phyloP scores from a whole-genome alignment of 2,329 filamentous ascomycete species.

The Exophiala sp. region DNA sequence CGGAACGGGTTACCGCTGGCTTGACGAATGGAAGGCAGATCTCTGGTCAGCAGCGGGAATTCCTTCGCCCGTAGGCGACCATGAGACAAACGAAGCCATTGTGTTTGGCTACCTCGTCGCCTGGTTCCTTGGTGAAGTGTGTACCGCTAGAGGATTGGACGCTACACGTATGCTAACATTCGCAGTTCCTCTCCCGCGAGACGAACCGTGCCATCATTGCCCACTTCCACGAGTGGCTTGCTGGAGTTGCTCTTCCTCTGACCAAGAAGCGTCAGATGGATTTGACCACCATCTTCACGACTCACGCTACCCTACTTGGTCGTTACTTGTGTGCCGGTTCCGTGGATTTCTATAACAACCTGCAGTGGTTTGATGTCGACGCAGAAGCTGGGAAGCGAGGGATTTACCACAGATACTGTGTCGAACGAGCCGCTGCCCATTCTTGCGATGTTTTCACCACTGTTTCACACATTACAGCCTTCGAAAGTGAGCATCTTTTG shows the following conservation, averaged over 20 bases:
- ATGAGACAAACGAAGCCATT: constrained; percentile 95
- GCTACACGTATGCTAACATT: constrained; percentile 11
- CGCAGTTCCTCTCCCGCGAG: constrained; percentile 87
- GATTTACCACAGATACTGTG: constrained; percentile 98
- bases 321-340: constrained; percentile 96
- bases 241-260: constrained; percentile 86
- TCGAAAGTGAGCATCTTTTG: constrained; percentile 93
- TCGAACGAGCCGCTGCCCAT: constrained; percentile 90
- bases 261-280: constrained; percentile 94
- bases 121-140: constrained; percentile 96
- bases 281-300: constrained; percentile 97
- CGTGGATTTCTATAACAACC: constrained; percentile 98
- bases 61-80: constrained; percentile 84
- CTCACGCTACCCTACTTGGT: constrained; percentile 90
- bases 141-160: constrained; percentile 27
- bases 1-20: constrained; percentile 81
- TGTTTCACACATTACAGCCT: constrained; percentile 96
- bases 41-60: constrained; percentile 91
- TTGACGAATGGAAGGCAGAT: constrained; percentile 96
- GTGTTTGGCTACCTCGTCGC: constrained; percentile 96
- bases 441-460: constrained; percentile 96
- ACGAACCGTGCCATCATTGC: constrained; percentile 89
- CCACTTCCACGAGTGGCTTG: constrained; percentile 98
- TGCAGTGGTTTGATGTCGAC: constrained; percentile 95
- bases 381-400: constrained; percentile 95